Evolutionary conservation across 106 monocot species (phyloP).

Genomic region (Alisma plantagoaquatica): DNA sequence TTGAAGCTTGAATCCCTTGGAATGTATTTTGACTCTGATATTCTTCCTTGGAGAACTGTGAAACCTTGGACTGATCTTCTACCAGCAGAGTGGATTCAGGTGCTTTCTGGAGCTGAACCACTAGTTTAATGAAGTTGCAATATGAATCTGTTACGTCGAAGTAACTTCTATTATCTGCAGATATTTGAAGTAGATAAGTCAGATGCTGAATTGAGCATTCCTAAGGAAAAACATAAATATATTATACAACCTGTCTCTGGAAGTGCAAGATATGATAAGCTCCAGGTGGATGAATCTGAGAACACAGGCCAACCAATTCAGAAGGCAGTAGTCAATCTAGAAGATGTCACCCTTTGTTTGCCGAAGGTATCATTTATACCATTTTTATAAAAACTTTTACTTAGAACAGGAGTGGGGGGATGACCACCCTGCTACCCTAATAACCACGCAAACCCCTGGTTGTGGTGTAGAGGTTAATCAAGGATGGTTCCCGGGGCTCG

Average conservation of each 20-base stretch:
- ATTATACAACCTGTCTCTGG: conserved; percentile 89
- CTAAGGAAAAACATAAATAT: conserved; percentile 50
- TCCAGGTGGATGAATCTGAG: conserved; percentile 46
- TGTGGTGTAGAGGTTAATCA: too few relatives aligned
- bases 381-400: not conserved
- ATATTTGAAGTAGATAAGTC: conserved; percentile 60
- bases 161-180: conserved; percentile 17
- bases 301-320: conserved; percentile 65
- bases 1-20: conserved; percentile 84
- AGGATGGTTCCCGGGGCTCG: too few relatives aligned
- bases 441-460: too few relatives aligned
- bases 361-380: conserved; percentile 48
- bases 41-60: conserved; percentile 61
- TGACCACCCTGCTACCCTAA: too few relatives aligned
- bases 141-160: not conserved
- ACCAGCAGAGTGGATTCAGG: conserved; percentile 91
- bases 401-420: too few relatives aligned
- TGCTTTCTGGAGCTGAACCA: conserved; percentile 15
- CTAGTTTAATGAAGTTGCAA: too few relatives aligned
- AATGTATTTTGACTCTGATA: conserved; percentile 94
- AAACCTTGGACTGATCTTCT: conserved; percentile 76
- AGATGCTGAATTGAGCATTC: conserved; percentile 8
- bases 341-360: conserved; percentile 86
- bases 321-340: conserved; percentile 65
- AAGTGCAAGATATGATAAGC: conserved; percentile 78